Percentiles rank a stretch among this genome's conserved stretches.
Evolutionary conservation across 306 rosid species (phyloP).

Genomic region (Trichosanthes truncata): DNA sequence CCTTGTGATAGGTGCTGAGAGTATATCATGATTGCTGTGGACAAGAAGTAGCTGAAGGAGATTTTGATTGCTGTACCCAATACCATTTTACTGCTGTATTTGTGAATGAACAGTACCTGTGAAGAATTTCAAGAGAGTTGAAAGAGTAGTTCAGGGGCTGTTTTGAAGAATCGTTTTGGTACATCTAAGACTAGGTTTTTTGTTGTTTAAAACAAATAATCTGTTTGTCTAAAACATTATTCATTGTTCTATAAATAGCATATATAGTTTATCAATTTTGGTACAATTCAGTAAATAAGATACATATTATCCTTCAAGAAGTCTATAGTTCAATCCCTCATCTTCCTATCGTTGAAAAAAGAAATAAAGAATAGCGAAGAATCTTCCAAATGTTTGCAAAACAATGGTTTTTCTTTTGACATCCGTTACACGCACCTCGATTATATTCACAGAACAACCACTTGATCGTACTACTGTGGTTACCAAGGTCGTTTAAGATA

Average conservation of each 20-base stretch:
- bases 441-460: no score
- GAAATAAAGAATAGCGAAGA: background rate
- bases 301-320: no score
- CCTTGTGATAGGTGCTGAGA: slow-evolving; percentile 45
- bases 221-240: background rate
- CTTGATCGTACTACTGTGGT: no score
- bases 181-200: no score
- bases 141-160: no score
- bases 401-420: no score
- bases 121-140: background rate
- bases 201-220: no score
- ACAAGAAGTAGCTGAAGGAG: slow-evolving; percentile 32
- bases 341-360: background rate
- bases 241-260: background rate
- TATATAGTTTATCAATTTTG: no score
- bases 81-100: slow-evolving; percentile 47
- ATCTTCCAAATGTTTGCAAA: background rate
- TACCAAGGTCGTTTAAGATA: no score
- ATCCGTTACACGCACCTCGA: no score
- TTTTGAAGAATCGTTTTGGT: no score
- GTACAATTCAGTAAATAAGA: no score
- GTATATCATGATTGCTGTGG: slow-evolving; percentile 39
- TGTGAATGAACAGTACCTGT: slow-evolving; percentile 38
- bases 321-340: background rate
- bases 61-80: slow-evolving; percentile 39